Percentiles rank a stretch among this genome's conserved stretches.
phyloP scores from a whole-genome alignment of 768 basidiomycete genomes.

The Asterophora parasitica region DNA sequence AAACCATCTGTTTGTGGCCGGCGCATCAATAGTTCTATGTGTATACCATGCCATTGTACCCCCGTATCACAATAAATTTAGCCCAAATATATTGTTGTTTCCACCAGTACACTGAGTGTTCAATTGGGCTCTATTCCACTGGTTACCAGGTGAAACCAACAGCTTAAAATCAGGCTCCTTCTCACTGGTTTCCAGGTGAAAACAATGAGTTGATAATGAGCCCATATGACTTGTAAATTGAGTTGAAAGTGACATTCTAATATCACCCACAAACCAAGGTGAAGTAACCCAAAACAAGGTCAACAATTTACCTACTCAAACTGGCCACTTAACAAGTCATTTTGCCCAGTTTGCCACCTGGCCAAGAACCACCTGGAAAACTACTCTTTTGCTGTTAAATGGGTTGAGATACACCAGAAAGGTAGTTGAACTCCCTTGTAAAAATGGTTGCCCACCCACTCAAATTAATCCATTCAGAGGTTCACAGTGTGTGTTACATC shows the following conservation, averaged over 20 bases:
- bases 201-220: too few species aligned
- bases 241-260: neutral
- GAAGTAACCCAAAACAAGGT: neutral
- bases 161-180: neutral
- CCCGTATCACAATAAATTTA: too few species aligned
- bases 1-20: too few species aligned
- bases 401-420: neutral
- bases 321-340: neutral
- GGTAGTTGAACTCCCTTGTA: neutral
- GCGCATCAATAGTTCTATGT: too few species aligned
- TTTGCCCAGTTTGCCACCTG: neutral
- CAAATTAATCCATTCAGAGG: neutral
- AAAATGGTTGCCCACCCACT: neutral
- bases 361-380: neutral
- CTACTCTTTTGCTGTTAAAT: neutral
- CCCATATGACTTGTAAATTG: neutral
- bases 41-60: too few species aligned
- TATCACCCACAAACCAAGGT: neutral
- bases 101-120: too few species aligned
- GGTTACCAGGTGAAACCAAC: neutral
- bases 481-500: too few species aligned
- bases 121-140: too few species aligned
- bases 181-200: neutral
- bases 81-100: too few species aligned
- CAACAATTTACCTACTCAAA: neutral